Conservation (phyloP, 139 green algal genomes). For the Pleodorina starrii region DNA sequence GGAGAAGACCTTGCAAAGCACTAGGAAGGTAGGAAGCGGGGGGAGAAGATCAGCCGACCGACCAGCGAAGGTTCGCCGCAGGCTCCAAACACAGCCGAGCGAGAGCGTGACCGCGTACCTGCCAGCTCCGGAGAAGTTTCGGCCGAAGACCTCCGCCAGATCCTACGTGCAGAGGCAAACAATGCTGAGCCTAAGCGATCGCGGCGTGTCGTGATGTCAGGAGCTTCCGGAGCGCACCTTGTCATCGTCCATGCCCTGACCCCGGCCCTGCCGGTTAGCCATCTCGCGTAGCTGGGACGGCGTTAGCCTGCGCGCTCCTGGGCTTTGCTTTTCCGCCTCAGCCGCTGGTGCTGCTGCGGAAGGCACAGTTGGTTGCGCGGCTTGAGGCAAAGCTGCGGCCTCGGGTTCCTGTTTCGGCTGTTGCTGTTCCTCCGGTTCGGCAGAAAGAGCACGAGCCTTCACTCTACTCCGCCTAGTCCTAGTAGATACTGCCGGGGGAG, state of each 20-base stretch:
- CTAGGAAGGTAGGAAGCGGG: conserved; percentile 47
- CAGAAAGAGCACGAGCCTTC: not conserved
- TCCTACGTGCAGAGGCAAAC: not conserved
- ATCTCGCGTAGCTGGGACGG: conserved; percentile 16
- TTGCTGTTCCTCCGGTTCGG: conserved; percentile 19
- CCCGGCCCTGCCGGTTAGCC: conserved; percentile 25
- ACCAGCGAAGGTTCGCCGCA: not conserved
- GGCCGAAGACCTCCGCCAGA: conserved; percentile 53
- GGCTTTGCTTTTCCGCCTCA: conserved; percentile 7
- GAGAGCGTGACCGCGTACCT: conserved; percentile 42
- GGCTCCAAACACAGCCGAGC: not conserved
- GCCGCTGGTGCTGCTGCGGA: not conserved
- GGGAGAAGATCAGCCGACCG: no score
- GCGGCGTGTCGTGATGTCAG: no score
- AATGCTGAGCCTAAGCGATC: no score
- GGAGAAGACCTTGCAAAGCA: conserved; percentile 87
- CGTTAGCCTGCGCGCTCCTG: not conserved
- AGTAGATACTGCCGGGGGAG: not conserved
- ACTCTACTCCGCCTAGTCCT: conserved; percentile 1
- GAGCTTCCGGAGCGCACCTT: no score
- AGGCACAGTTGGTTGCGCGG: not conserved
- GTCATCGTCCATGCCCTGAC: conserved; percentile 38
- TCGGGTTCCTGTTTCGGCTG: not conserved
- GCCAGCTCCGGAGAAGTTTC: conserved; percentile 56
- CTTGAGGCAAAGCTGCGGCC: conserved; percentile 22